A percentile compares a stretch with the other conserved stretches of the same genome.
phyloP scores from a whole-genome alignment of 345 rosid species.

The Erodium maritimum region DNA sequence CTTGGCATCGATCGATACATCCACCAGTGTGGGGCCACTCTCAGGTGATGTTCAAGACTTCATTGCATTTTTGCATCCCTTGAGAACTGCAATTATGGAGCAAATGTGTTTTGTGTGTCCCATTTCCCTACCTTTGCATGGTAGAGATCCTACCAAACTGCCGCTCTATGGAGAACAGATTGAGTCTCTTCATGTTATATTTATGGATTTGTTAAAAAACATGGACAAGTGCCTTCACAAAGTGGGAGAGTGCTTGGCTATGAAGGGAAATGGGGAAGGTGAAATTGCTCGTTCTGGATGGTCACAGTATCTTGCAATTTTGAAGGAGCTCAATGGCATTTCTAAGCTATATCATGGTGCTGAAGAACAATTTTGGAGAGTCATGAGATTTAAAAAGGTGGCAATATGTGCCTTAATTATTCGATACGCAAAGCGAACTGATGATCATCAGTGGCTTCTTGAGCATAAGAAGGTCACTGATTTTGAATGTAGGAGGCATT shows the following conservation, averaged over 20 bases:
- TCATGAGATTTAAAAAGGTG: conserved; percentile 32
- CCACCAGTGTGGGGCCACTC: conserved; percentile 22
- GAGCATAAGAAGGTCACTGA: conserved; percentile 60
- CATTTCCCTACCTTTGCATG: conserved; percentile 28
- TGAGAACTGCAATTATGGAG: conserved; percentile 27
- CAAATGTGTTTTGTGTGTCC: conserved; percentile 23
- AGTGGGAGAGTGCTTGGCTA: conserved; percentile 27
- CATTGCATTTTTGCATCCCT: conserved; percentile 42
- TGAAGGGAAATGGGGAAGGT: conserved; percentile 25
- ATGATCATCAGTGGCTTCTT: conserved; percentile 77
- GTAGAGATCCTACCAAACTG: conserved; percentile 14
- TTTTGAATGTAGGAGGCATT: conserved; percentile 79
- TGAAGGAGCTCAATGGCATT: conserved; percentile 59
- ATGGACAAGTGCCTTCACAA: conserved; percentile 46
- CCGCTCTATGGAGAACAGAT: conserved; percentile 28
- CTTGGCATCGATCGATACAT: conserved; percentile 21
- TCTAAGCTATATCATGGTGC: conserved; percentile 43
- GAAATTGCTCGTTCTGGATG: conserved; percentile 26
- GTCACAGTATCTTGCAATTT: conserved; percentile 58
- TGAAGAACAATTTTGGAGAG: conserved; percentile 37
- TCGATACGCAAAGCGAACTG: conserved; percentile 49
- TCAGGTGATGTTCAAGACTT: conserved; percentile 45
- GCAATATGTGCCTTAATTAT: conserved; percentile 44
- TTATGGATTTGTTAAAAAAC: conserved; percentile 23
- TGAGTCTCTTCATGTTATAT: conserved; percentile 34